A percentile compares a stretch with the other conserved stretches of the same genome.
Conservation (phyloP, 2,329 filamentous ascomycete species). For the Hawksworthiomyces lignivorus region DNA sequence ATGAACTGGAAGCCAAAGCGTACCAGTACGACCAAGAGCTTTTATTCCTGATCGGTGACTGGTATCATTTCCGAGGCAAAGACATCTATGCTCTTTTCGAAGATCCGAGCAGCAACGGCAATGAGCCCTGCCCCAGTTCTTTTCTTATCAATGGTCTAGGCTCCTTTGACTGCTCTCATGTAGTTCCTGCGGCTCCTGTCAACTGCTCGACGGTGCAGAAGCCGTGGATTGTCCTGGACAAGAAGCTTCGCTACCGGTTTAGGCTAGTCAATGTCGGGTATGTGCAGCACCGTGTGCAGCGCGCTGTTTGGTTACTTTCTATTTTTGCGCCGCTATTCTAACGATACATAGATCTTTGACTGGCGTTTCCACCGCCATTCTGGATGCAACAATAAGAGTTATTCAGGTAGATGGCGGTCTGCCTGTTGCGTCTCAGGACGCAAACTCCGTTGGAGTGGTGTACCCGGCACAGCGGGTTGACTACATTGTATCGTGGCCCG, state of each 20-base stretch:
- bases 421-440: conserved; percentile 4
- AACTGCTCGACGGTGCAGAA: conserved; percentile 28
- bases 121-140: conserved; percentile 37
- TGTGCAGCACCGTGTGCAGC: too few relatives aligned
- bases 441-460: conserved; percentile 15
- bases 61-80: conserved; percentile 34
- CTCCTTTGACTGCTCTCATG: conserved; percentile 35
- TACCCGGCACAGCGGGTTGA: conserved; percentile 19
- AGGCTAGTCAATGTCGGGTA: conserved; percentile 19
- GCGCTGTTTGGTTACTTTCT: neutral
- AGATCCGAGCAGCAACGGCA: conserved; percentile 10
- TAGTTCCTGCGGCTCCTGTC: conserved; percentile 34
- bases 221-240: conserved; percentile 15
- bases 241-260: conserved; percentile 15
- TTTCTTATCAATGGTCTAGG: conserved; percentile 39
- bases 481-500: conserved; percentile 15
- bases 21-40: conserved; percentile 57
- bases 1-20: conserved; percentile 37
- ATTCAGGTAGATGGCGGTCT: conserved; percentile 19
- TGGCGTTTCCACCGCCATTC: conserved; percentile 15
- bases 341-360: conserved; percentile 12
- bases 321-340: neutral
- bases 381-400: conserved; percentile 13
- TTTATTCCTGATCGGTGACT: conserved; percentile 59
- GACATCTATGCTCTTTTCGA: conserved; percentile 6